phyloP scores from a whole-genome alignment of 2,329 filamentous ascomycete genomes.

The Keithomyces neogunnii region DNA sequence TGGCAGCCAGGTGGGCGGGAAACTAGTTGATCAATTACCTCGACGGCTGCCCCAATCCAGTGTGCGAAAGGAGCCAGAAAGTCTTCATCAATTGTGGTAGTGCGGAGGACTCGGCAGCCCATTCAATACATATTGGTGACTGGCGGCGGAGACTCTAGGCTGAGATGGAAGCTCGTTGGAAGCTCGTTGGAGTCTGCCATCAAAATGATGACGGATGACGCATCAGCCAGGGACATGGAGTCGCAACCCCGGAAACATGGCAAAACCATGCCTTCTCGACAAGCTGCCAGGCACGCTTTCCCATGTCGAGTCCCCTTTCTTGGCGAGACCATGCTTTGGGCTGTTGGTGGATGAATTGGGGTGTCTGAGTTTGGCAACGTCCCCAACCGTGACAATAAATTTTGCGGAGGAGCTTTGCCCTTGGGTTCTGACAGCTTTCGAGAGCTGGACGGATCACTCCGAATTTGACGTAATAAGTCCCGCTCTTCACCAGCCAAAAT shows the following conservation, averaged over 20 bases:
- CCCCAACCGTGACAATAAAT: background rate
- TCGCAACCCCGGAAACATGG: background rate
- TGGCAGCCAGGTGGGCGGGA: background rate
- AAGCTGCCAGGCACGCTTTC: background rate
- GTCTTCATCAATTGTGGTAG: background rate
- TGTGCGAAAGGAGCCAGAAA: background rate
- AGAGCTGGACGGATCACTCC: background rate
- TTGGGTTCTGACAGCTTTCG: background rate
- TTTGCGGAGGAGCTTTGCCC: background rate
- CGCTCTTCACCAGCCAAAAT: constrained; percentile 4
- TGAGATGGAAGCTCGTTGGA: background rate
- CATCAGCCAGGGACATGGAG: background rate
- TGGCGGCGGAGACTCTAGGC: constrained; percentile 1
- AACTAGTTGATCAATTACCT: background rate
- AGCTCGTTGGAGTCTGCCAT: background rate
- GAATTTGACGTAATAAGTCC: background rate
- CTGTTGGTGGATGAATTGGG: background rate
- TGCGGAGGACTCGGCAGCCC: background rate
- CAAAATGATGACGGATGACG: background rate
- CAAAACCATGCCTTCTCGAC: background rate
- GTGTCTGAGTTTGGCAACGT: background rate
- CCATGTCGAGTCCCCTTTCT: background rate
- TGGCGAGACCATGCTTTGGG: background rate
- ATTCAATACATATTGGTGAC: background rate
- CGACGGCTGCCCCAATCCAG: background rate